Evolutionary conservation across 345 rosid genomes (phyloP).

Genomic region (Excoecaria agallocha): DNA sequence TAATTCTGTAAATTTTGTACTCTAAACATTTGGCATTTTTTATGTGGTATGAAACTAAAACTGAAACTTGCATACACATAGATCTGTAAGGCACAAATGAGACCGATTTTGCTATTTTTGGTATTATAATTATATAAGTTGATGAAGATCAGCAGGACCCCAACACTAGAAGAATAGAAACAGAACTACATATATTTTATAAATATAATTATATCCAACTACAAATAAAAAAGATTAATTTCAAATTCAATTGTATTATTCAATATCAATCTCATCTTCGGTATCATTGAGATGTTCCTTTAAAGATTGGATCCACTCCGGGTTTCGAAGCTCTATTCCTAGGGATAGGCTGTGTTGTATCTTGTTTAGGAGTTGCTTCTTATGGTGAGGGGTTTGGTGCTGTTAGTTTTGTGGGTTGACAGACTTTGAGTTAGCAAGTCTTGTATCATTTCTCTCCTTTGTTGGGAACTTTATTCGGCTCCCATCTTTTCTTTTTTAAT

Average conservation of each 20-base stretch:
- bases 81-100: background rate
- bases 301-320: constrained; percentile 51
- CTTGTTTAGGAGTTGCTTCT: too few species aligned
- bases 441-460: too few species aligned
- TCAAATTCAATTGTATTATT: constrained; percentile 15
- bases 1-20: too few species aligned
- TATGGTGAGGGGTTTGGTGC: too few species aligned
- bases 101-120: background rate
- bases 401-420: too few species aligned
- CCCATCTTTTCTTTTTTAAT: too few species aligned
- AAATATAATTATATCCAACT: background rate
- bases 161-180: background rate
- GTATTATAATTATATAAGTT: background rate
- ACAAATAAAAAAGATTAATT: constrained; percentile 6
- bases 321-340: too few species aligned
- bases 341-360: too few species aligned
- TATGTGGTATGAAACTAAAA: too few species aligned
- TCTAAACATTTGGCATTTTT: too few species aligned
- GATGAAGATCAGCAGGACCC: background rate
- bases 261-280: constrained; percentile 44
- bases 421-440: too few species aligned
- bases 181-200: background rate
- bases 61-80: background rate
- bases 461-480: too few species aligned
- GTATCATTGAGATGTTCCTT: constrained; percentile 66